phyloP scores from a whole-genome alignment of 495 filamentous ascomycete genomes.

The Collariella sp. region DNA sequence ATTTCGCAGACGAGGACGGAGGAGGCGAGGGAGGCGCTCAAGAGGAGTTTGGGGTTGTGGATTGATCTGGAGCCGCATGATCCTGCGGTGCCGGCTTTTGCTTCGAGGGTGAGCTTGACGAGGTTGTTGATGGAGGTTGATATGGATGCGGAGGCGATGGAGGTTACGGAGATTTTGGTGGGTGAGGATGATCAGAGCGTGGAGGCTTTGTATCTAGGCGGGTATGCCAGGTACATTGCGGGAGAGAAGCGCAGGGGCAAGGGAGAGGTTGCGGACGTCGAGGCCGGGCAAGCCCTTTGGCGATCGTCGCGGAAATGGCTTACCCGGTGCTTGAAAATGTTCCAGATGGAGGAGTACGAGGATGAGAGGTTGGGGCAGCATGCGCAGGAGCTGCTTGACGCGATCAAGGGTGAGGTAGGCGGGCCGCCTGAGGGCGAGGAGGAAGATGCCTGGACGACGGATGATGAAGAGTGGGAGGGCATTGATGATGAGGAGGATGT shows the following conservation, averaged over 20 bases:
- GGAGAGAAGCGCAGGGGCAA: constrained; percentile 56
- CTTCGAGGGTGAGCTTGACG: constrained; percentile 72
- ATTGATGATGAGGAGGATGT: constrained; percentile 22
- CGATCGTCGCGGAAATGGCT: constrained; percentile 54
- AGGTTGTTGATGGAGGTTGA: constrained; percentile 82
- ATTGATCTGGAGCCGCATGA: constrained; percentile 60
- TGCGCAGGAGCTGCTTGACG: constrained; percentile 49
- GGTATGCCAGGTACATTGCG: constrained; percentile 76
- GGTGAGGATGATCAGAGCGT: constrained; percentile 86
- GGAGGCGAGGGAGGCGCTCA: constrained; percentile 72
- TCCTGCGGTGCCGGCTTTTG: constrained; percentile 64
- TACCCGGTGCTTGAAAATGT: constrained; percentile 51
- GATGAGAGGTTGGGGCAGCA: constrained; percentile 62
- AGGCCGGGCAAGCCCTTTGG: constrained; percentile 42
- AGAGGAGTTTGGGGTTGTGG: constrained; percentile 70
- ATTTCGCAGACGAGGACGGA: constrained; percentile 73
- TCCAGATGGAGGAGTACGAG: constrained; percentile 56
- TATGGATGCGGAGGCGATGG: constrained; percentile 74
- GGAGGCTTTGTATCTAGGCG: constrained; percentile 94
- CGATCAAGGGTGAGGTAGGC: constrained; percentile 48
- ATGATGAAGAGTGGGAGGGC: constrained; percentile 7
- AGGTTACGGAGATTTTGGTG: constrained; percentile 75
- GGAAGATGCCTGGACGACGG: constrained; percentile 8
- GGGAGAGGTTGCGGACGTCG: constrained; percentile 24
- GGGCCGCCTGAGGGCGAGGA: constrained; percentile 42